Base-by-base conservation (phyloP, 768 basidiomycete genomes). In the Phanerochaete carnosa region DNA sequence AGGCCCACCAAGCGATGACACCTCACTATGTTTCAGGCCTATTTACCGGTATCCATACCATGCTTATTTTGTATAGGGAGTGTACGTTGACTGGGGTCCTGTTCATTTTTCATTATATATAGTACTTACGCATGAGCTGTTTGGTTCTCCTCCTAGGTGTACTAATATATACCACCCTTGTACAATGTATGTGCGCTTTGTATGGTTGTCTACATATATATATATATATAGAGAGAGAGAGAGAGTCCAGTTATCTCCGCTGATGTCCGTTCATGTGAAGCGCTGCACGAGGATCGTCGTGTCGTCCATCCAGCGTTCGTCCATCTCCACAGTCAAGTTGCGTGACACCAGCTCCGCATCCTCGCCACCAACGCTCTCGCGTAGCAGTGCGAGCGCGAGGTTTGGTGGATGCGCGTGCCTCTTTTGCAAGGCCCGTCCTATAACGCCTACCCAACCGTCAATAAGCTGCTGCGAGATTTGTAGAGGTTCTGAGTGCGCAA, bases 261-360 rank as follows among this genome's bases (percentile, higher is more conserved):
- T 6, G 33, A 35, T 35, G 7, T 13, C 6, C 13, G 33, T 8
- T 43, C 54, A 73, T 22, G 77, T 66, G 55, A 69, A 61, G 13
- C 72, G 72, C 57, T 79, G 80, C 52, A 82, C 75, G 23, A 81
- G 59, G 26, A 81, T 71, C 8, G 80, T 81, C 22, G 78, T 74
- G 61, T 81, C 80, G 61, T 81, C 81, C 69, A 82, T 76, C 80
- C 80, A 81, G 57, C 74, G 74, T 39, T 78, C 79, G 57, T 77
- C 77, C 75, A 80, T 81, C 69, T 81, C 81, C 46, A 81, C 70
- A 8, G 80, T 83, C 32, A 81, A 57, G 46, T 74, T 76, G 62
- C 74, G 73, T n/a, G 80, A 81, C 13, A 73, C 75, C 5, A 73
- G 68, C 19, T 72, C 69, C 13, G 65, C 60, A 60, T 83, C 73